Evolutionary conservation across 371 early-diverging fungal species (phyloP), one percentile per base, ranked within the genome.

Genomic region (Dentiscutata heterogama): DNA sequence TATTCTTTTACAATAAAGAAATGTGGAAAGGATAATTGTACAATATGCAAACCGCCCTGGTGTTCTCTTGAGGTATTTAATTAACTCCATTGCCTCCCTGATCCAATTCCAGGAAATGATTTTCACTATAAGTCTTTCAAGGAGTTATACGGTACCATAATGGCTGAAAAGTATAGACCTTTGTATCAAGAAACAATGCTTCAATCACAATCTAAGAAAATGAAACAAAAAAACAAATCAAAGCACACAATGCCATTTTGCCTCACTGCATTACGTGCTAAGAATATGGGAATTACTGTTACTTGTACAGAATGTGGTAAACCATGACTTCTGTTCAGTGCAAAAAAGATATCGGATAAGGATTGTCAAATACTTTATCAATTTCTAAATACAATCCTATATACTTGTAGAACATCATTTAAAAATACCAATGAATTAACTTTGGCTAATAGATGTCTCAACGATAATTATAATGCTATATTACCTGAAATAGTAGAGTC

Each of bases 181-280:
- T 61, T 7, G 10, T 61, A 25, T 25, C 61, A 61, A 27, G 27
- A 61, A 25, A 61, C 25, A 22, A 61, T 25, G 22, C 61, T 27
- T 61, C n/a, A 27, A 61, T 25, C n/a, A 1, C 10, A 25, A 25
- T 18, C 61, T 22, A 61, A 27, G 1, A 61, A 25, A 25, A 61
- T 61, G 27, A 61, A 61, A 61, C n/a, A 61, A 61, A 61, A 27
- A 13, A 61, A 27, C 25, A 61, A 61, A 61, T 60, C 61, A n/a
- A 61, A 61, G 35, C 35, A 31, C 3, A 31, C 35, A 31, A 31
- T 31, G 35, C 35, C 35, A 31, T 31, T 31, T 31, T 31, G 35
- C 35, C 3, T 3, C 35, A 2, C 61, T 61, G 25, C 61, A 25
- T 13, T 25, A 27, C 27, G n/a, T 61, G 25, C 25, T 25, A 61